Conservation (phyloP, 345 rosid species). For the Carallia pectinifolia region DNA sequence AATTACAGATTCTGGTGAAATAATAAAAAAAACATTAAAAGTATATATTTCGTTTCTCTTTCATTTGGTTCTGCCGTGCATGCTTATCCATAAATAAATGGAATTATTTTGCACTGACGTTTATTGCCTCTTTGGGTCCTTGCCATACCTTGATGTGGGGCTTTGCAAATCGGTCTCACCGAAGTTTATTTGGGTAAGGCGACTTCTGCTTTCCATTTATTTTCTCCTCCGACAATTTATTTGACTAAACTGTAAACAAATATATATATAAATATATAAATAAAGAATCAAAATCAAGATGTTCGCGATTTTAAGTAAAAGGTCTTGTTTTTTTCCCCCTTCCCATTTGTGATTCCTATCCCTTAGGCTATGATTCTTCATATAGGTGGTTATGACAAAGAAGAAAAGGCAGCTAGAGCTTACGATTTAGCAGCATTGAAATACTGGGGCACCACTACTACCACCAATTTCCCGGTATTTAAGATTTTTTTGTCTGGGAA, state of each 20-base stretch:
- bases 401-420: conserved; percentile 35
- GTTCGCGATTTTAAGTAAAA: too few relatives aligned
- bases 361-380: not conserved
- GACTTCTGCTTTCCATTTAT: not conserved
- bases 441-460: conserved; percentile 34
- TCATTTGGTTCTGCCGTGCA: not conserved
- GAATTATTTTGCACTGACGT: conserved; percentile 16
- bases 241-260: not conserved
- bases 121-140: conserved; percentile 16
- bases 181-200: conserved; percentile 34
- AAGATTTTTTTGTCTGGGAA: not conserved
- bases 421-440: conserved; percentile 35
- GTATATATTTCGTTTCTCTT: not conserved
- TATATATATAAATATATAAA: not conserved
- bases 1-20: not conserved
- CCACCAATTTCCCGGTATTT: conserved; percentile 30
- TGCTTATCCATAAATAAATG: not conserved
- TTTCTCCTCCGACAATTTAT: not conserved
- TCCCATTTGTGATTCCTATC: too few relatives aligned
- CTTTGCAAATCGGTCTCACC: conserved; percentile 6
- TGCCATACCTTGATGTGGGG: conserved; percentile 21
- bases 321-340: too few relatives aligned
- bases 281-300: not conserved
- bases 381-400: conserved; percentile 32
- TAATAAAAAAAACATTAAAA: not conserved